Evolutionary conservation across 805 yeast genomes (phyloP).

Genomic region (Ogataea wickerhamii): DNA sequence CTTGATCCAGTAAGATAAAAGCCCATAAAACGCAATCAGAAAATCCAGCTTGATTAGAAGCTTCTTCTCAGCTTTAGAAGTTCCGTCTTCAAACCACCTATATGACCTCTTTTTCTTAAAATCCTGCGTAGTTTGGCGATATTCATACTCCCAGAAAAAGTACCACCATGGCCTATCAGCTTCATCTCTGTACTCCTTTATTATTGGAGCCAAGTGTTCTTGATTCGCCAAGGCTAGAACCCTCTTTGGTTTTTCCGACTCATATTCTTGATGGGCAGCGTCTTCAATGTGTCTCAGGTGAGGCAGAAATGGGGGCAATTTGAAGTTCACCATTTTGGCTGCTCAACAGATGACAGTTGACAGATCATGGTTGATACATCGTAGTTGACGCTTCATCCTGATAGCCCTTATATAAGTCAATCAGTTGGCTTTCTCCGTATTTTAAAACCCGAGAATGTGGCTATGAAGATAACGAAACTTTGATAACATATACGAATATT

Average conservation of each 20-base stretch:
- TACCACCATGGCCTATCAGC: conserved; percentile 48
- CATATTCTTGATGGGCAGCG: conserved; percentile 2
- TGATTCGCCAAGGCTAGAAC: neutral
- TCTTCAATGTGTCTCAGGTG: conserved; percentile 2
- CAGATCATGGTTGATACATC: neutral
- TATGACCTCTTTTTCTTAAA: conserved; percentile 16
- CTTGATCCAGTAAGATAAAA: conserved; percentile 28
- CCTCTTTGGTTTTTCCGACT: neutral
- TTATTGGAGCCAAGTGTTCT: neutral
- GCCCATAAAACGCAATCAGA: conserved; percentile 1
- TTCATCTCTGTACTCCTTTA: conserved; percentile 46
- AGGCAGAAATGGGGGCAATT: conserved; percentile 1
- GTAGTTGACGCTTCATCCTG: conserved; percentile 1
- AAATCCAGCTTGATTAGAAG: conserved; percentile 4
- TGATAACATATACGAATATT: neutral
- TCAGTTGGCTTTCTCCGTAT: neutral
- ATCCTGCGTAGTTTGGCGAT: conserved; percentile 36
- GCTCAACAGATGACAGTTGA: conserved; percentile 2
- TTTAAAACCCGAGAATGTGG: conserved; percentile 5
- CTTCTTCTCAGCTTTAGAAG: conserved; percentile 4
- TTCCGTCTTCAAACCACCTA: conserved; percentile 3
- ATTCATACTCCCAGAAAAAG: conserved; percentile 57
- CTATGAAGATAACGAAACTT: conserved; percentile 1
- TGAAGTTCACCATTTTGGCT: conserved; percentile 2
- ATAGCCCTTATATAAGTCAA: conserved; percentile 2